These are phyloP conservation scores for Macadamia integrifolia DNA, from an alignment of 164 flowering plant species.

Conservation along the genomic window DNA sequence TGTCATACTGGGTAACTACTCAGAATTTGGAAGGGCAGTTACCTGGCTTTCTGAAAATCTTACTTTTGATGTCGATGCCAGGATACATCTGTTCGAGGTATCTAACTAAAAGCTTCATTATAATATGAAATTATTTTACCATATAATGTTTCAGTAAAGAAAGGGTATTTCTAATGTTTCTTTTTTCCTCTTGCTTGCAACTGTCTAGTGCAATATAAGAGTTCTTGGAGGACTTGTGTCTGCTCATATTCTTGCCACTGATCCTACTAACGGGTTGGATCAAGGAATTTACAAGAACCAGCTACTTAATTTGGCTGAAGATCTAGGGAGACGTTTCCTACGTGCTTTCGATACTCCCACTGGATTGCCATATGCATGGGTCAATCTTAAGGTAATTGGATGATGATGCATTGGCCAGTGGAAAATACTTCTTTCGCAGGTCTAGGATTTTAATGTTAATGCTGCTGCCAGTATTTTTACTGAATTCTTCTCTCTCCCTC, in stretches of 20 bases:
- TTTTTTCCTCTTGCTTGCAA: slow-evolving; percentile 23
- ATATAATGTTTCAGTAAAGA: no score
- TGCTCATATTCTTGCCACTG: slow-evolving; percentile 99
- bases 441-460: background rate
- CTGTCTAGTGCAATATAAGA: slow-evolving; percentile 97
- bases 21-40: slow-evolving; percentile 88
- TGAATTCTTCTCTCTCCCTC: no score
- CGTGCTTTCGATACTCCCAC: slow-evolving; percentile 90
- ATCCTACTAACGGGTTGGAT: slow-evolving; percentile 68
- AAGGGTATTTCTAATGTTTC: slow-evolving; percentile 15
- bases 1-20: slow-evolving; percentile 73
- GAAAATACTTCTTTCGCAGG: background rate
- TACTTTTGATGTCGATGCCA: slow-evolving; percentile 82
- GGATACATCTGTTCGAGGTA: slow-evolving; percentile 97
- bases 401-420: slow-evolving; percentile 1
- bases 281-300: slow-evolving; percentile 67
- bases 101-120: slow-evolving; percentile 2
- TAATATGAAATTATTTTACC: background rate
- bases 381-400: slow-evolving; percentile 78
- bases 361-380: slow-evolving; percentile 98
- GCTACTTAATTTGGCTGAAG: slow-evolving; percentile 78
- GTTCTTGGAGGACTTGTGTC: slow-evolving; percentile 99
- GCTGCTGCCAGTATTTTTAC: background rate
- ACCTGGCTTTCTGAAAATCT: slow-evolving; percentile 90
- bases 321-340: slow-evolving; percentile 78